Percentiles rank a stretch among this genome's conserved stretches.
Conservation (phyloP, 768 basidiomycete species). For the Mycena metata region DNA sequence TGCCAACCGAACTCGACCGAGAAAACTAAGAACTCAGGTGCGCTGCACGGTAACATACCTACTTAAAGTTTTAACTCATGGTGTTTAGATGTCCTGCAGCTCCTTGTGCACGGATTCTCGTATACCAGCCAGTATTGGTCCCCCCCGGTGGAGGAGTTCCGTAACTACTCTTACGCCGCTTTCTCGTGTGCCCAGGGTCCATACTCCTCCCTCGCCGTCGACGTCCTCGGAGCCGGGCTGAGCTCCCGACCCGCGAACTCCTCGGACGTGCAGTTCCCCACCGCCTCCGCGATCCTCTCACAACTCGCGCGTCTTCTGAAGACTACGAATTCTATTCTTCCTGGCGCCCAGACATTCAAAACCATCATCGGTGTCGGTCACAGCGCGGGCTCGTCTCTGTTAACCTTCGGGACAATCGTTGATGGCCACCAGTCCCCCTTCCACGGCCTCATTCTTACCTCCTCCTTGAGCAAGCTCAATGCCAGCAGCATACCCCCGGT, state of each 20-base stretch:
- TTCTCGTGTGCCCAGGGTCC: no score
- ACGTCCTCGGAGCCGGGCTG: constrained; percentile 9
- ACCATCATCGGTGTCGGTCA: constrained; percentile 13
- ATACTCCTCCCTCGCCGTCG: constrained; percentile 17
- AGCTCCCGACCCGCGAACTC: constrained; percentile 8
- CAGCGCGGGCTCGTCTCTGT: constrained; percentile 9
- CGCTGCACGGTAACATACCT: no score
- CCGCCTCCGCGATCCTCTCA: background rate
- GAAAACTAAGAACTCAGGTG: no score
- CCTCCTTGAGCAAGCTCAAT: background rate
- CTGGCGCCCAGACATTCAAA: constrained; percentile 9
- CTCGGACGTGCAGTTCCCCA: constrained; percentile 15
- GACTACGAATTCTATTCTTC: background rate
- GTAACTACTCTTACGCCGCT: no score
- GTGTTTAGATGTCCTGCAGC: no score
- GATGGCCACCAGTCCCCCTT: constrained; percentile 10
- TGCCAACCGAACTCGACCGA: no score
- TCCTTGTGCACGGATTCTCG: no score
- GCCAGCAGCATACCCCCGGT: background rate
- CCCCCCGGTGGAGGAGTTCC: no score
- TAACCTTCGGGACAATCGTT: constrained; percentile 8
- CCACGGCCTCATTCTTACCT: constrained; percentile 14
- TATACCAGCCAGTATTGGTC: no score
- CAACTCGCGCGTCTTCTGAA: constrained; percentile 13
- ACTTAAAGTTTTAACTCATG: no score